Base-by-base conservation (phyloP, 208 protist species). In the Wallacemonas sp. region DNA sequence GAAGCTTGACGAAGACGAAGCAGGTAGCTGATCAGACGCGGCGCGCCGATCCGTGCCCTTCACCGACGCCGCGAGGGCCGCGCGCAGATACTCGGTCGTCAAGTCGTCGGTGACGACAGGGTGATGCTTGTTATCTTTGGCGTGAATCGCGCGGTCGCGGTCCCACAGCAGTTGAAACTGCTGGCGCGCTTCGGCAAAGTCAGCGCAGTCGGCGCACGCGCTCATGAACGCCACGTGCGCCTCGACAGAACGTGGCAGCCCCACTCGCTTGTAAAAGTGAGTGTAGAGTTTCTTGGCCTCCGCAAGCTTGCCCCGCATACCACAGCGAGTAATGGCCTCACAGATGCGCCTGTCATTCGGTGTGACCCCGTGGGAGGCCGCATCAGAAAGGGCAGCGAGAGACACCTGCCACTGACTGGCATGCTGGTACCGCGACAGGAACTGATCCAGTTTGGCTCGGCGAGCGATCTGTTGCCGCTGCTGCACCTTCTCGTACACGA, bases 161-260 rank as follows among this genome's bases (percentile, higher is more conserved):
- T 63, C 55, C 32, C 61, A 55, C 9, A 87, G 72, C 27, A 24
- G 41, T 1, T 71, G 4, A 45, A 87, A 79, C 37, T 87, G 80
- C 27, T 54, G 32, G 32, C 72, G 68, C 15, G 83, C 83, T 61
- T 79, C 79, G 15, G 37, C 37, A 27, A 87, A 90, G 42, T 85
- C 64, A 15, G 73, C 77, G 50, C 64, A 63, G 34, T 73, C 68
- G 1, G 77, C 79, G 44, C 83, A 90, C 21, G 83, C 83, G n/a
- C 65, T 54, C 76, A 90, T 84, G 57, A 80, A 90, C 17, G 76
- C 70, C 1, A 87, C 69, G 55, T 90, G 83, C 19, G 79, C 76
- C 6, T 68, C 57, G 10, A 79, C 59, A 1, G 83, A 66, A 17
- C 83, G 83, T 0, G 83, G 70, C 22, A 66, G 66, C 3, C 73